These are phyloP conservation scores for Alternaria sp. DNA, from an alignment of 2,329 filamentous ascomycete genomes.

Conservation along the genomic window DNA sequence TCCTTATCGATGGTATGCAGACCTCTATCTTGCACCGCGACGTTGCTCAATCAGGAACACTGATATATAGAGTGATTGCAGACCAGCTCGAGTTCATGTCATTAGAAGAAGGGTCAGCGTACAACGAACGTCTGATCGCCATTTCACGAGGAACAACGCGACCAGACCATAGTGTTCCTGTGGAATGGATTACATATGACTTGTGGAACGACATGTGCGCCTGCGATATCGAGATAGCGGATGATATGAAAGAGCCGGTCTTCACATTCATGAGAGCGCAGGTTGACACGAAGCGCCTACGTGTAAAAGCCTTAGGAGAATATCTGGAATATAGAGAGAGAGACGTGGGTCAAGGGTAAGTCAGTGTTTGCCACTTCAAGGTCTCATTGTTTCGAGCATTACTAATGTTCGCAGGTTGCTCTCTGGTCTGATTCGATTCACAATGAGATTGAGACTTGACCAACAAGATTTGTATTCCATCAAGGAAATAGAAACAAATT, in stretches of 20 bases:
- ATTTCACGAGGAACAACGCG: slow-evolving; percentile 43
- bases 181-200: slow-evolving; percentile 52
- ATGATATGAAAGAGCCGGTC: slow-evolving; percentile 51
- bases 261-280: slow-evolving; percentile 56
- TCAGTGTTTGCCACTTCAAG: slow-evolving; percentile 23
- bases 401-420: not conserved
- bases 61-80: not conserved
- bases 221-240: slow-evolving; percentile 47
- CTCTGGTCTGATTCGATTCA: not conserved
- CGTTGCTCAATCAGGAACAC: not conserved
- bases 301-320: slow-evolving; percentile 34
- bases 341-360: not conserved
- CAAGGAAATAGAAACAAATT: slow-evolving; percentile 45
- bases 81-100: slow-evolving; percentile 54
- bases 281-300: slow-evolving; percentile 34
- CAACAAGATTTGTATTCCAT: slow-evolving; percentile 35
- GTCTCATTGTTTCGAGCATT: not conserved
- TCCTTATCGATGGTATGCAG: slow-evolving; percentile 54
- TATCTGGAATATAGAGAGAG: not conserved
- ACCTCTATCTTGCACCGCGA: not conserved
- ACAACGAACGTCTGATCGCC: slow-evolving; percentile 52
- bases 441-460: not conserved
- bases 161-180: slow-evolving; percentile 47
- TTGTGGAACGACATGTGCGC: slow-evolving; percentile 54
- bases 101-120: slow-evolving; percentile 50